Conservation (phyloP, 2,329 filamentous ascomycete genomes). For the Fonsecaea nubica region DNA sequence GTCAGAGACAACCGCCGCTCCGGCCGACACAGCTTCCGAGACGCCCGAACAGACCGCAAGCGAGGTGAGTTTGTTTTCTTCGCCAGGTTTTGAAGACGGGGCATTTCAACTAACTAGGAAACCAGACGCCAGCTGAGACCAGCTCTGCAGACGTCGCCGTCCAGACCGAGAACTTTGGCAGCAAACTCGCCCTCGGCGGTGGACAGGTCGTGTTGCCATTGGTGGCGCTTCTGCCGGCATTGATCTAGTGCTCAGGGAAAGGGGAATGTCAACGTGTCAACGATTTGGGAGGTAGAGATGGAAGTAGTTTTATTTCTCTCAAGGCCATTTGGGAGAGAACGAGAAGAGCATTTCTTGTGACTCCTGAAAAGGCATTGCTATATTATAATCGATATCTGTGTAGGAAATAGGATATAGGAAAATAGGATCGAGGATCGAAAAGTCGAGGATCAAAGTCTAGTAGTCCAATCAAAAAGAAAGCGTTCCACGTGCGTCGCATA, state of each 20-base stretch:
- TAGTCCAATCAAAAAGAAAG: no score
- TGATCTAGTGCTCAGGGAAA: not conserved
- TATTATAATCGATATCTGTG: no score
- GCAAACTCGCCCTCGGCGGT: not conserved
- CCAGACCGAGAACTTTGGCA: not conserved
- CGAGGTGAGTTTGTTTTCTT: not conserved
- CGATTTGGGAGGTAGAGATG: not conserved
- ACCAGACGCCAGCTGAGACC: conserved; percentile 1
- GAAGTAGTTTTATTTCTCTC: no score
- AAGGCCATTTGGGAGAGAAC: no score
- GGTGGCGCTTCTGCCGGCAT: not conserved
- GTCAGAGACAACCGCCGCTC: no score
- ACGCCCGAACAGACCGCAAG: not conserved
- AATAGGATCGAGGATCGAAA: no score
- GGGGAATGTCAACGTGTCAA: not conserved
- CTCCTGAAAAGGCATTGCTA: no score
- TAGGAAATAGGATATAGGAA: no score
- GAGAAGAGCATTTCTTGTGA: no score
- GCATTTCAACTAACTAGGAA: not conserved
- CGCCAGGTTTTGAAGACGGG: no score
- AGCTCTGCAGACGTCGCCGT: not conserved
- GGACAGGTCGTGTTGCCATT: not conserved
- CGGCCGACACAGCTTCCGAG: not conserved
- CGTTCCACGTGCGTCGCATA: no score
- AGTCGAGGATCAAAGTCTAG: no score